Percentiles rank a stretch among this genome's conserved stretches.
phyloP scores from a whole-genome alignment of 345 rosid species.

The Boechera stricta region DNA sequence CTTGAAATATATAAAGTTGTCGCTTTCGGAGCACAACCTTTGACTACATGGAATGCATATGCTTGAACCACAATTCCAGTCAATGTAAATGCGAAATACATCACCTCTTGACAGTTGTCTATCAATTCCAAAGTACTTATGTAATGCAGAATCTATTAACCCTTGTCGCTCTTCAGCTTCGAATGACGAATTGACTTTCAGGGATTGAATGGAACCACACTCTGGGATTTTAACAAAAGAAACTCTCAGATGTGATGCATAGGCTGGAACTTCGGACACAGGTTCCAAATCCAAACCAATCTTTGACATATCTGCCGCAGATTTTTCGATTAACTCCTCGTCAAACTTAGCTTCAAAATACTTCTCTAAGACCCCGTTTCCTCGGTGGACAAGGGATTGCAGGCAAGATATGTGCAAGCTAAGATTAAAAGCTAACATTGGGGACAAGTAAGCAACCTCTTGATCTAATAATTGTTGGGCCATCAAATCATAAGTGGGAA shows the following conservation, averaged over 20 bases:
- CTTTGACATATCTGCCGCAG: constrained; percentile 33
- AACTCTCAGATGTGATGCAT: constrained; percentile 89
- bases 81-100: constrained; percentile 63
- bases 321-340: constrained; percentile 44
- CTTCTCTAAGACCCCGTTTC: constrained; percentile 59
- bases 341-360: constrained; percentile 62
- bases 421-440: constrained; percentile 84
- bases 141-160: constrained; percentile 81
- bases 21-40: constrained; percentile 46
- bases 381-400: constrained; percentile 63
- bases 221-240: constrained; percentile 92
- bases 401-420: constrained; percentile 75
- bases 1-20: constrained; percentile 72
- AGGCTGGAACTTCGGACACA: constrained; percentile 54
- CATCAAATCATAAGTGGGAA: constrained; percentile 64
- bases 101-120: constrained; percentile 78
- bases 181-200: constrained; percentile 61
- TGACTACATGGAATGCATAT: constrained; percentile 75
- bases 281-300: constrained; percentile 69
- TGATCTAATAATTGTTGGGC: constrained; percentile 46
- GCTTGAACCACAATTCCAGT: constrained; percentile 80
- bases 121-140: constrained; percentile 74
- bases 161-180: constrained; percentile 90
- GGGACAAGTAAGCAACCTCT: constrained; percentile 82
- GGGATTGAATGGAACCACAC: constrained; percentile 74